Base-by-base conservation (phyloP, 1,284 basidiomycete genomes). In the Naganishia liquefaciens region DNA sequence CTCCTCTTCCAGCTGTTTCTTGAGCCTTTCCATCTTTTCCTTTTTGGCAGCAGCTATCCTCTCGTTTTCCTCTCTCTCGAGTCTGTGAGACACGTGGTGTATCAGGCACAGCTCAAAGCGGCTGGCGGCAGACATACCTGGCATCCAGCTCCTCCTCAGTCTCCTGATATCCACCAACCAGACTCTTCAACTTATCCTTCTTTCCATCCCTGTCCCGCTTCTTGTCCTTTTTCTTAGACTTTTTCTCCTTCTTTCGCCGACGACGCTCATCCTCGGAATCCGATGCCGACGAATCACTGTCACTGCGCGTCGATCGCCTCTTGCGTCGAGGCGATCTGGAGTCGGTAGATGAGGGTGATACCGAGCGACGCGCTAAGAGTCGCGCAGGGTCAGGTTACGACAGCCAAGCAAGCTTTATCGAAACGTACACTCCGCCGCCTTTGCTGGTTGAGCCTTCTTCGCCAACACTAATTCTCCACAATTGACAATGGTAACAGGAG, bases 401-500 rank as follows among this genome's bases (percentile, higher is more conserved):
- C 15, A 55, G 61, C 19, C 27, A 49, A 30, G 25, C 13, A 7
- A 7, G 33, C 33, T 2, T 37, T 6, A 23, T 19, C 4, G 43
- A 13, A 17, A 65, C 30, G 6, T 33, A 33, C 47, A 49, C 17
- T 51, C 39, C 13, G 25, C 51, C 21, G 21, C 46, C n/a, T 54
- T 53, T 17, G 28, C 30, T 28, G 39, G 17, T 10, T 39, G 28
- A 1, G 67, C 64, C 5, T 80, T 80, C 70, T 81, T 81, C 47
- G 84, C 83, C 9, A 91, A 82, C 75, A 92, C 87, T 23, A 96
- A 85, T 76, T 96, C 90, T 25, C 93, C 93, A 64, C 89, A 92
- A 73, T 87, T 89, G 2, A 82, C 79, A 65, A 97, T 87, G n/a
- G 84, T 80, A 10, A 95, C 85, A 1, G 88, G 86, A 1, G 83